Evolutionary conservation across 805 yeast species (phyloP).

Genomic region (Trichomonascus vanleenenianus): DNA sequence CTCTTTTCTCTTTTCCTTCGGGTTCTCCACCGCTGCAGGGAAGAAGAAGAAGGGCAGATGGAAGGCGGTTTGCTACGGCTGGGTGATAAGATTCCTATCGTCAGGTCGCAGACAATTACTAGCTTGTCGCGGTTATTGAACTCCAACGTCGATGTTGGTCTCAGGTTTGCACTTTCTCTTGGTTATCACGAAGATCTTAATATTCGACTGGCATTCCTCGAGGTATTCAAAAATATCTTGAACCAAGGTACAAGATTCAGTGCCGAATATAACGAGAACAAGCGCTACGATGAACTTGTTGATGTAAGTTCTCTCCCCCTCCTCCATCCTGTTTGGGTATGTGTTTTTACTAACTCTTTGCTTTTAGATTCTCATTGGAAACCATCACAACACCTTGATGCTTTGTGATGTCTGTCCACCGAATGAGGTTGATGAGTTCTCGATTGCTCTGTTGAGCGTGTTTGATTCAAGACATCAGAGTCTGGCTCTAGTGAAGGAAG

Average conservation of each 20-base stretch:
- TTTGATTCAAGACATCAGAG: constrained; percentile 35
- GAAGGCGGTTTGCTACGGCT: constrained; percentile 5
- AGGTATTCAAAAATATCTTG: constrained; percentile 65
- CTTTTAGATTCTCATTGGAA: constrained; percentile 11
- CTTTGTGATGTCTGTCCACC: constrained; percentile 58
- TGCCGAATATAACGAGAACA: constrained; percentile 14
- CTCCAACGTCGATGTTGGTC: constrained; percentile 69
- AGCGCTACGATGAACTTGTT: constrained; percentile 19
- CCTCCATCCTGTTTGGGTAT: neutral
- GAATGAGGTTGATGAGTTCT: constrained; percentile 61
- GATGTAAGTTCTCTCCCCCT: constrained; percentile 2
- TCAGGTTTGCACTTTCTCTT: constrained; percentile 66
- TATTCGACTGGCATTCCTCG: constrained; percentile 64
- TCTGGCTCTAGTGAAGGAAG: constrained; percentile 38
- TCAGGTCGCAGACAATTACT: constrained; percentile 56
- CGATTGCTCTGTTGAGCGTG: constrained; percentile 53
- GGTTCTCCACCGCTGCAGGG: constrained; percentile 35
- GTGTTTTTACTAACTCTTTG: neutral
- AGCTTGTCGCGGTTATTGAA: constrained; percentile 63
- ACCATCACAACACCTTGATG: constrained; percentile 38
- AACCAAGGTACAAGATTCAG: constrained; percentile 26
- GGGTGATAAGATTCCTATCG: constrained; percentile 13
- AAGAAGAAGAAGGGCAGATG: constrained; percentile 12
- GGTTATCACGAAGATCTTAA: constrained; percentile 64
- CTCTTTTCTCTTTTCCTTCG: constrained; percentile 42